Evolutionary conservation across 257 asterid genomes (phyloP), one percentile per base, ranked within the genome.

Genomic region (Solanum ahanhuiri): DNA sequence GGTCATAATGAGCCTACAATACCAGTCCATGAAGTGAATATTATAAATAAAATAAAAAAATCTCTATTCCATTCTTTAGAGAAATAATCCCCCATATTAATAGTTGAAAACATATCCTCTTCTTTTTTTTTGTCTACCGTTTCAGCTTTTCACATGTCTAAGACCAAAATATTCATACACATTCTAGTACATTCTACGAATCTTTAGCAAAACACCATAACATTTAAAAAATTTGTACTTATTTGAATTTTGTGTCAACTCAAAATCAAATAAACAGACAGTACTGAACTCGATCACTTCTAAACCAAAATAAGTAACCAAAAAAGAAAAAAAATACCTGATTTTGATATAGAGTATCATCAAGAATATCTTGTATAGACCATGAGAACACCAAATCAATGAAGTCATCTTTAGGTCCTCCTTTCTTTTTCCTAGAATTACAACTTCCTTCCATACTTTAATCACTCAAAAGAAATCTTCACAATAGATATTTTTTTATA

Each of bases 311-410:
- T 28, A 76, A 76, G 58, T 12, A n/a, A 4, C 9, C 22, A 76
- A 23, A 69, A 41, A 12, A 0, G 33, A 31, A 12, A 60, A 22
- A 45, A 7, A 18, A 14, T 28, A 92, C 96, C 96, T 92, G 87
- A 31, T 88, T 0, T 85, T 57, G 84, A 70, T 89, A 91, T 48
- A 91, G 90, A 88, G 89, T 82, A 11, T 89, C 88, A 18, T 92
- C 85, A 37, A 87, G 39, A 70, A 93, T 88, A 4, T 92, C 90
- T 63, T 84, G 57, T 12, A 89, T 82, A 79, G 94, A 86, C 96
- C 92, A 90, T 4, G 94, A 91, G 15, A 91, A 81, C 20, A 93
- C 83, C 90, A 89, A 66, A 72, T 91, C 89, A 37, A 54, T 17
- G 25, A 87, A 71, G 22, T 82, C 88, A 69, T 87, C 83, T 28